Evolutionary conservation across 345 rosid genomes (phyloP).

Genomic region (Arabis alpina): DNA sequence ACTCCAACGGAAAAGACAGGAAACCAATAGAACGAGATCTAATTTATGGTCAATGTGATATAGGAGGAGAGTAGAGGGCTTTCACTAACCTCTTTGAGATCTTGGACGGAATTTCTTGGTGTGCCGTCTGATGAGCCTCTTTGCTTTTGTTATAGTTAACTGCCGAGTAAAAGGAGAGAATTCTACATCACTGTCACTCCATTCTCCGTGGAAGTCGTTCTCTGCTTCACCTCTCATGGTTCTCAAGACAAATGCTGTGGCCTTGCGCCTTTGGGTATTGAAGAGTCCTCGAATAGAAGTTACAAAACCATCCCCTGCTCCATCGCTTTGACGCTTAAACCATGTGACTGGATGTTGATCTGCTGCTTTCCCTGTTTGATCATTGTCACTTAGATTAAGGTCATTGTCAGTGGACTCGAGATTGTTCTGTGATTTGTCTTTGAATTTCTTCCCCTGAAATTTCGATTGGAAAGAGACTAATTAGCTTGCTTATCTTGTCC

Average conservation of each 20-base stretch:
- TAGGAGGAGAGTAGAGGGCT: no score
- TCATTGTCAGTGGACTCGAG: conserved; percentile 72
- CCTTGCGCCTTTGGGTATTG: conserved; percentile 90
- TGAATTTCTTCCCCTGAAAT: conserved; percentile 91
- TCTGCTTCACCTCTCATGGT: conserved; percentile 98
- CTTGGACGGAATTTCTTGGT: conserved; percentile 86
- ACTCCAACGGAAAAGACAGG: no score
- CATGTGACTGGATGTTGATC: conserved; percentile 73
- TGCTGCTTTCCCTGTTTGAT: conserved; percentile 65
- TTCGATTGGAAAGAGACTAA: not conserved
- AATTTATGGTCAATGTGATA: no score
- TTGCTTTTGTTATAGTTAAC: conserved; percentile 90
- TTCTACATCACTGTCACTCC: conserved; percentile 94
- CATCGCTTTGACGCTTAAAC: conserved; percentile 83
- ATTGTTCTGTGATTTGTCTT: conserved; percentile 75
- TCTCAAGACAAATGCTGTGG: conserved; percentile 86
- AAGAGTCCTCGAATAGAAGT: conserved; percentile 91
- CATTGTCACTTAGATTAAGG: conserved; percentile 79
- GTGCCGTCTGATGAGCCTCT: conserved; percentile 79
- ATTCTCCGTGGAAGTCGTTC: conserved; percentile 80
- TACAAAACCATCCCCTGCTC: conserved; percentile 99
- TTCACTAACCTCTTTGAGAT: conserved; percentile 83
- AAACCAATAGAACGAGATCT: no score
- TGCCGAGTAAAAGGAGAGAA: conserved; percentile 88
- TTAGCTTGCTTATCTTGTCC: conserved; percentile 5